Evolutionary conservation across 805 yeast genomes (phyloP).

Genomic region (Saccharomycopsis oosterbeekiorum): DNA sequence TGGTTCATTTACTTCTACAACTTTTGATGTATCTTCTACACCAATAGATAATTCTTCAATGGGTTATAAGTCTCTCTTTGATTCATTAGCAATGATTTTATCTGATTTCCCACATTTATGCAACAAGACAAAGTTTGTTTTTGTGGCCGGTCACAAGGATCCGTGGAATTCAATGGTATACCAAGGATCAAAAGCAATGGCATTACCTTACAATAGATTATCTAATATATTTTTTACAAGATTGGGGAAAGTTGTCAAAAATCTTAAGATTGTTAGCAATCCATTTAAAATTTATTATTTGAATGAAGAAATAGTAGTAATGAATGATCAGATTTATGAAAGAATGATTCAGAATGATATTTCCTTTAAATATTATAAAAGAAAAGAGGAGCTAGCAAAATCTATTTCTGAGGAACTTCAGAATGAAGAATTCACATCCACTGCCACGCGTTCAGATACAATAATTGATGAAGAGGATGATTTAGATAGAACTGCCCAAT

Average conservation of each 20-base stretch:
- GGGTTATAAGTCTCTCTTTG: constrained; percentile 58
- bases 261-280: constrained; percentile 56
- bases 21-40: constrained; percentile 52
- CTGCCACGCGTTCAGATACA: constrained; percentile 22
- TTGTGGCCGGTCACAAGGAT: constrained; percentile 86
- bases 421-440: constrained; percentile 22
- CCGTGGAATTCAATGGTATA: constrained; percentile 79
- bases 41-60: constrained; percentile 40
- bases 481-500: constrained; percentile 20
- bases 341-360: constrained; percentile 66
- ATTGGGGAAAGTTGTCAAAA: constrained; percentile 46
- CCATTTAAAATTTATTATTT: constrained; percentile 73
- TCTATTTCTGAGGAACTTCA: constrained; percentile 16
- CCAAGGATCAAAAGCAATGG: constrained; percentile 42
- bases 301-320: constrained; percentile 71
- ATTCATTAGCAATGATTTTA: constrained; percentile 57
- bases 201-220: constrained; percentile 66
- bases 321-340: constrained; percentile 62
- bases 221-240: constrained; percentile 66
- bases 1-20: constrained; percentile 69
- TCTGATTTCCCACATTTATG: constrained; percentile 48
- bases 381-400: constrained; percentile 17
- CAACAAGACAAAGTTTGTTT: constrained; percentile 45
- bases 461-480: constrained; percentile 9
- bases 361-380: constrained; percentile 34